Base-by-base conservation (phyloP, 495 filamentous ascomycete species). In the Articulospora tetracladia region DNA sequence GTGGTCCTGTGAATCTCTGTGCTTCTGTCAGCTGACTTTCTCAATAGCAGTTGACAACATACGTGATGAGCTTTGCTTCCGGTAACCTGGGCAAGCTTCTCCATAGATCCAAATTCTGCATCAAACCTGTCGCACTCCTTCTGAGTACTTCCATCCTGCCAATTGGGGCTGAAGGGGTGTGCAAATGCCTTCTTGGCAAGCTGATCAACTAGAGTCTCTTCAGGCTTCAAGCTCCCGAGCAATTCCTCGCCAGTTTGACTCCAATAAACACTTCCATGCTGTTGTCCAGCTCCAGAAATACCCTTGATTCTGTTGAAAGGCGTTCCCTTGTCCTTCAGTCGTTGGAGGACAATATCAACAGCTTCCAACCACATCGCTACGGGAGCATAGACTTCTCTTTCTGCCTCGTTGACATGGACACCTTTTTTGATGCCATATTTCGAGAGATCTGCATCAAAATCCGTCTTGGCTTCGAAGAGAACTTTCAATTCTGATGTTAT, bases 261-360 rank as follows among this genome's bases (percentile, higher is more conserved):
- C 93, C 94, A 98, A 76, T 95, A 86, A 3, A 98, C 91, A 69
- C 92, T 97, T 7, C 93, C 93, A 68, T 98, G 94, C 75, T 98
- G 94, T 77, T 97, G 93, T 57, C 94, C 93, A 13, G 93, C 93
- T 26, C 90, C 94, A 63, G 89, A 93, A 64, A 98, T 81, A 22
- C 93, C 94, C 64, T 80, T 82, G 25, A 98, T 86, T 23, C 84
- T 83, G 55, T 77, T 69, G 64, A 97, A 89, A 60, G 95, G 91
- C 36, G 93, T 81, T 0, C 88, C 87, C 58, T 85, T 79, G 47
- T 85, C 79, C 66, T 85, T 79, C 60, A 98, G 77, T 22, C 85
- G 84, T 12, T 82, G 72, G 23, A 98, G 78, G 3, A 97, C 90
- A 2, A 92, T 78, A 69, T 98, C 92, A 46, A 97, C 72, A 2